Conservation (phyloP, 2,329 filamentous ascomycete species). For the Juglanconis sp. region DNA sequence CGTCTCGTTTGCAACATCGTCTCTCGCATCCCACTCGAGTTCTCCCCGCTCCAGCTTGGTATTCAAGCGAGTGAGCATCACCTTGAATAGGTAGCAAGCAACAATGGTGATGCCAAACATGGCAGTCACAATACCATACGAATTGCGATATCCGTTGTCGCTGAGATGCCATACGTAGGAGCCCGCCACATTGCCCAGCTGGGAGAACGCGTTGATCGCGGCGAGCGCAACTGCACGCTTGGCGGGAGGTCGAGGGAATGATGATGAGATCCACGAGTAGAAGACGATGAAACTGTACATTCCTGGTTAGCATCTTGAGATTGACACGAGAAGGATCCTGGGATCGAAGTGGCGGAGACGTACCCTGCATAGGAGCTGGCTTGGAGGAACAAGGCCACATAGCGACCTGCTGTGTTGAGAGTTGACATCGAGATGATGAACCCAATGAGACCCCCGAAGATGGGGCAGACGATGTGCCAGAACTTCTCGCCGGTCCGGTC, state of each 20-base stretch:
- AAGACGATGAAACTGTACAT: constrained; percentile 47
- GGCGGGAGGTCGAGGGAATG: constrained; percentile 55
- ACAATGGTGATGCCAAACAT: constrained; percentile 61
- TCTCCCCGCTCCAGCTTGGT: constrained; percentile 44
- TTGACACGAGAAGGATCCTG: constrained; percentile 37
- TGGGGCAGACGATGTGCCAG: constrained; percentile 55
- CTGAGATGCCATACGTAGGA: constrained; percentile 61
- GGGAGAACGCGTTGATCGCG: constrained; percentile 57
- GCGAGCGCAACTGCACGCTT: constrained; percentile 61
- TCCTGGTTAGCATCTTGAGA: constrained; percentile 25
- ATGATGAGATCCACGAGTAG: constrained; percentile 56
- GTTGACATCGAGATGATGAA: constrained; percentile 61
- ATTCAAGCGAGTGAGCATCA: constrained; percentile 45
- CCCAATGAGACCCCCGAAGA: constrained; percentile 50
- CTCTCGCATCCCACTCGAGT: constrained; percentile 32
- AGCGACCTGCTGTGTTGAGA: constrained; percentile 52
- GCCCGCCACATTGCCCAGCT: constrained; percentile 58
- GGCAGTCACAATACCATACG: constrained; percentile 61
- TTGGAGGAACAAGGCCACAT: constrained; percentile 59
- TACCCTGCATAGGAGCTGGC: constrained; percentile 52
- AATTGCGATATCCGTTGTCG: constrained; percentile 59
- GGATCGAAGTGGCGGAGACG: constrained; percentile 20
- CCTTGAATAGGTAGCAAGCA: constrained; percentile 47
- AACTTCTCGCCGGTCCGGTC: constrained; percentile 56
- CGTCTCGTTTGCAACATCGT: constrained; percentile 38